A percentile compares a stretch with the other conserved stretches of the same genome.
These are phyloP conservation scores for Rhododendron ovatum DNA, from an alignment of 148 eudicot genomes.

Conservation along the genomic window DNA sequence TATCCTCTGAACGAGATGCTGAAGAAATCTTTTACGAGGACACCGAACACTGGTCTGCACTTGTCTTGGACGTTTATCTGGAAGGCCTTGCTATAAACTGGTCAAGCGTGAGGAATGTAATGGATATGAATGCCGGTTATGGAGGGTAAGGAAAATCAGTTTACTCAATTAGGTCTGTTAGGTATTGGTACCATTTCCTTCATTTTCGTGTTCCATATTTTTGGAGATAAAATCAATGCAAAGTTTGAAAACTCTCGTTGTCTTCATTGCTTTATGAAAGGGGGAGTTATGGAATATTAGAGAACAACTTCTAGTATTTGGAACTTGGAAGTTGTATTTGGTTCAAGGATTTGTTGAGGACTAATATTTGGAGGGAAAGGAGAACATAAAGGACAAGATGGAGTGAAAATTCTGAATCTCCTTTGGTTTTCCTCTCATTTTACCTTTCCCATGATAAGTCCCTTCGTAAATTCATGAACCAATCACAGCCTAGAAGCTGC, in stretches of 20 bases:
- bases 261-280: background rate
- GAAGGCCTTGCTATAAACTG: conserved; percentile 60
- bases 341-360: background rate
- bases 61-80: conserved; percentile 68
- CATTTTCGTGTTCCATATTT: background rate
- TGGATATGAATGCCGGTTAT: conserved; percentile 95
- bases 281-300: background rate
- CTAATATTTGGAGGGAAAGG: background rate
- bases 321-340: background rate
- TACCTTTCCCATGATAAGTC: background rate
- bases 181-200: background rate
- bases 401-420: background rate
- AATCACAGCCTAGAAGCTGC: background rate
- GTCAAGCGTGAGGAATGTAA: conserved; percentile 75
- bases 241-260: background rate
- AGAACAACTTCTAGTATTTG: background rate
- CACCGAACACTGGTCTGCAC: conserved; percentile 63
- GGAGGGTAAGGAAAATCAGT: conserved; percentile 66
- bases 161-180: background rate
- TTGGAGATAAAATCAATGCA: background rate
- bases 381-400: background rate
- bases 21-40: conserved; percentile 50
- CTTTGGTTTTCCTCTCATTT: background rate
- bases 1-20: conserved; percentile 45
- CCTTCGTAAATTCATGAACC: background rate